Evolutionary conservation across 2,329 filamentous ascomycete genomes (phyloP).

Genomic region (Apiospora sp.): DNA sequence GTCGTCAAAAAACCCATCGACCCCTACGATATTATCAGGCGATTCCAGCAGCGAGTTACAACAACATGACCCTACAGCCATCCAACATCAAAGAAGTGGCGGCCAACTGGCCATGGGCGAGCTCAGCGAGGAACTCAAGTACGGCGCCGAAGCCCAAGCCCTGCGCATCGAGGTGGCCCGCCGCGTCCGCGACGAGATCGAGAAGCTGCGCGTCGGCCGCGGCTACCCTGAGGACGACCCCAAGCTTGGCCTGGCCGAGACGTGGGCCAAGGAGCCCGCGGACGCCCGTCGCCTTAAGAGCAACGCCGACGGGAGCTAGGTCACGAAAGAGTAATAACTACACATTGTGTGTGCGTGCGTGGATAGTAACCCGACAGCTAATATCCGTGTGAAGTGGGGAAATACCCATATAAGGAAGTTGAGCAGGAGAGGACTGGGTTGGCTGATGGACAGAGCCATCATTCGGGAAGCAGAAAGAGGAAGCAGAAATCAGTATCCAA

Average conservation of each 20-base stretch:
- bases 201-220: slow-evolving; percentile 75
- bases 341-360: not conserved
- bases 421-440: not conserved
- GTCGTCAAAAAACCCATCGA: not conserved
- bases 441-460: not conserved
- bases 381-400: not conserved
- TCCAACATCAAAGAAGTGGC: not conserved
- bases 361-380: not conserved
- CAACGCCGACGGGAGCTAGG: slow-evolving; percentile 60
- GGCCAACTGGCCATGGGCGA: slow-evolving; percentile 53
- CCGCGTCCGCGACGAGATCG: slow-evolving; percentile 79
- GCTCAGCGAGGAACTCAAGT: slow-evolving; percentile 72
- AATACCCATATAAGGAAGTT: not conserved
- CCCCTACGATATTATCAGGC: not conserved
- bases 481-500: not conserved
- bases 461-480: not conserved
- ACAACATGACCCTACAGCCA: not conserved
- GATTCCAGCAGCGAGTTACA: not conserved
- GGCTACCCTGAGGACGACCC: slow-evolving; percentile 85
- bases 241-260: slow-evolving; percentile 78
- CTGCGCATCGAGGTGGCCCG: slow-evolving; percentile 82
- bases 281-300: slow-evolving; percentile 55
- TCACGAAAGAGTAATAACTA: slow-evolving; percentile 42
- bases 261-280: slow-evolving; percentile 69
- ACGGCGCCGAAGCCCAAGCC: slow-evolving; percentile 76